Conservation (phyloP, 202 grass and related monocot species). For the Panicum hallii region DNA sequence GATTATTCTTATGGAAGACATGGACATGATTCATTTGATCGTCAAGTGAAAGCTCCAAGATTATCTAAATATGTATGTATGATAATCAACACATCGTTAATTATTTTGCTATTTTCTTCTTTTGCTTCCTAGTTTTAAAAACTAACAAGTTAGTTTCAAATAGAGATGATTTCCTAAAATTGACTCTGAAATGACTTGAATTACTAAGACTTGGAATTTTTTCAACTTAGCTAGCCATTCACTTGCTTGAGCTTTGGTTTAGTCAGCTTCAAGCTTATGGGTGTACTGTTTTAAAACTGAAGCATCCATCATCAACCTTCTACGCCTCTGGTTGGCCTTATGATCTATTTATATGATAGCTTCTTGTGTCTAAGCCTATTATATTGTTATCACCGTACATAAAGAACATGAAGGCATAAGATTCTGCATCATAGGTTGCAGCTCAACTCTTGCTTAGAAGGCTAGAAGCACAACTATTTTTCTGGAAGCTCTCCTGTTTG, state of each 20-base stretch:
- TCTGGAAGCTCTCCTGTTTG: not conserved
- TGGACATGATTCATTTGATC: conserved; percentile 52
- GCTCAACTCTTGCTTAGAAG: conserved; percentile 14
- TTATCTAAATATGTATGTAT: conserved; percentile 56
- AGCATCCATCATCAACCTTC: conserved; percentile 33
- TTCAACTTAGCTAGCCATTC: conserved; percentile 28
- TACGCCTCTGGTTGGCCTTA: conserved; percentile 10
- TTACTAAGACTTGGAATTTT: conserved; percentile 6
- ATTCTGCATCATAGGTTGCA: conserved; percentile 21
- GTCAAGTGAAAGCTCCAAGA: conserved; percentile 66
- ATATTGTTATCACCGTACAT: conserved; percentile 12
- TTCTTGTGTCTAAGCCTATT: conserved; percentile 29
- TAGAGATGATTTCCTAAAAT: not conserved
- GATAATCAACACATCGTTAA: conserved; percentile 23
- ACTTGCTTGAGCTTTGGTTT: conserved; percentile 14
- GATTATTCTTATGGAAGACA: conserved; percentile 55
- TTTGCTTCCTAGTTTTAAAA: not conserved
- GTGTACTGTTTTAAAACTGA: conserved; percentile 36
- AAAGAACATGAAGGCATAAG: not conserved
- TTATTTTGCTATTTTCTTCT: conserved; percentile 11
- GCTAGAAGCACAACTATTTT: conserved; percentile 14
- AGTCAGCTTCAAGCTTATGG: conserved; percentile 21
- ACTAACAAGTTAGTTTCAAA: not conserved
- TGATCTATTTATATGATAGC: conserved; percentile 10
- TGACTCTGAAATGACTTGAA: not conserved